Conservation (phyloP, 805 yeast species). For the Myxozyma monticola region DNA sequence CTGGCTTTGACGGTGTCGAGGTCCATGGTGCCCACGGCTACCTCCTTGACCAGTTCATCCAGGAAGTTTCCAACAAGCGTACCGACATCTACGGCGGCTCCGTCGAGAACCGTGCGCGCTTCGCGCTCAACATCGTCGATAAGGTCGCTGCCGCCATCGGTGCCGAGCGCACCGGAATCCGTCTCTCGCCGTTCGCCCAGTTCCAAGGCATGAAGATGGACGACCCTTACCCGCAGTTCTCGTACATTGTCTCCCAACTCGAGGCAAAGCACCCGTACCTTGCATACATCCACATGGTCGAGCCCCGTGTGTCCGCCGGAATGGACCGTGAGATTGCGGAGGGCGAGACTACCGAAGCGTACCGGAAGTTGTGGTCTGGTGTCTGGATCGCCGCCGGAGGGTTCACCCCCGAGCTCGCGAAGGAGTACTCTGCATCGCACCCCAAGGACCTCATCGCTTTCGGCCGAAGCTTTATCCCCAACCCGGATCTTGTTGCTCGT, state of each 20-base stretch:
- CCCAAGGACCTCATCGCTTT: conserved; percentile 39
- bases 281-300: conserved; percentile 48
- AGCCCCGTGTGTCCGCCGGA: conserved; percentile 45
- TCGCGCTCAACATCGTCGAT: conserved; percentile 56
- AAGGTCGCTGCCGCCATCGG: conserved; percentile 55
- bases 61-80: conserved; percentile 50
- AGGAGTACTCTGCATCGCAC: conserved; percentile 13
- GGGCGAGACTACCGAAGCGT: conserved; percentile 10
- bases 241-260: conserved; percentile 47
- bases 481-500: conserved; percentile 56
- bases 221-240: conserved; percentile 43
- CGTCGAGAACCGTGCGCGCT: conserved; percentile 55
- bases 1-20: conserved; percentile 65
- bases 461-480: conserved; percentile 54
- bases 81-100: conserved; percentile 67
- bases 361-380: conserved; percentile 24
- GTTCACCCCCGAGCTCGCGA: conserved; percentile 27
- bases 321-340: conserved; percentile 15
- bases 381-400: conserved; percentile 31
- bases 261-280: conserved; percentile 43
- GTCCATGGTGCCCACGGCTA: conserved; percentile 67
- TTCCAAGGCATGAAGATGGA: conserved; percentile 37
- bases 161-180: conserved; percentile 40
- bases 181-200: conserved; percentile 45
- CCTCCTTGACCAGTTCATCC: conserved; percentile 50